phyloP scores from a whole-genome alignment of 1,284 basidiomycete genomes.

The Tremellales sp. region DNA sequence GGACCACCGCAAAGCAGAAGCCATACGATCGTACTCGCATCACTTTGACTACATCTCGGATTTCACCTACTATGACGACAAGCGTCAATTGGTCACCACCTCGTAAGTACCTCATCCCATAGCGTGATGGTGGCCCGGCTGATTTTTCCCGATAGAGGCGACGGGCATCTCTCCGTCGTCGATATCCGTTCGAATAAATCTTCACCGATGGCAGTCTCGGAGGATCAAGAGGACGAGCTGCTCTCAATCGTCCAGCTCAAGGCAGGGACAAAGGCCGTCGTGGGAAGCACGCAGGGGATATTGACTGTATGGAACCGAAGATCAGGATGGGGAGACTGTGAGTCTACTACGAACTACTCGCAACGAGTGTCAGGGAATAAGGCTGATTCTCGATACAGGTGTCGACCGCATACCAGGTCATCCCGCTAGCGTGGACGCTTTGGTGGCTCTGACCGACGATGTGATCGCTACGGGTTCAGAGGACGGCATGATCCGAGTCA shows the following conservation, averaged over 20 bases:
- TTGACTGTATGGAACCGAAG: slow-evolving; percentile 82
- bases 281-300: slow-evolving; percentile 88
- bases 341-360: slow-evolving; percentile 8
- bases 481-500: slow-evolving; percentile 84
- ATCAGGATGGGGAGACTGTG: slow-evolving; percentile 81
- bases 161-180: slow-evolving; percentile 84
- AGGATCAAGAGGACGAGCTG: slow-evolving; percentile 94
- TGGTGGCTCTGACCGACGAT: slow-evolving; percentile 65
- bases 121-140: not conserved
- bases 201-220: slow-evolving; percentile 71
- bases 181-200: slow-evolving; percentile 75
- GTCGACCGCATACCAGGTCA: slow-evolving; percentile 91
- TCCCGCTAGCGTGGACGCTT: slow-evolving; percentile 78
- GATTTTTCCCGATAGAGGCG: slow-evolving; percentile 66
- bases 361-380: not conserved
- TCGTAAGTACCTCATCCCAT: slow-evolving; percentile 56
- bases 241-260: slow-evolving; percentile 79
- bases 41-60: slow-evolving; percentile 96
- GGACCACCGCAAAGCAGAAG: slow-evolving; percentile 70
- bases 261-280: slow-evolving; percentile 73
- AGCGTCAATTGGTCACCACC: slow-evolving; percentile 76
- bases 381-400: slow-evolving; percentile 16
- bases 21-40: slow-evolving; percentile 68
- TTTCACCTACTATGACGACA: slow-evolving; percentile 79
- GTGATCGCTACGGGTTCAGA: slow-evolving; percentile 84